Base-by-base conservation (phyloP, 1,139 yeast species). In the Ogataea hybrid region DNA sequence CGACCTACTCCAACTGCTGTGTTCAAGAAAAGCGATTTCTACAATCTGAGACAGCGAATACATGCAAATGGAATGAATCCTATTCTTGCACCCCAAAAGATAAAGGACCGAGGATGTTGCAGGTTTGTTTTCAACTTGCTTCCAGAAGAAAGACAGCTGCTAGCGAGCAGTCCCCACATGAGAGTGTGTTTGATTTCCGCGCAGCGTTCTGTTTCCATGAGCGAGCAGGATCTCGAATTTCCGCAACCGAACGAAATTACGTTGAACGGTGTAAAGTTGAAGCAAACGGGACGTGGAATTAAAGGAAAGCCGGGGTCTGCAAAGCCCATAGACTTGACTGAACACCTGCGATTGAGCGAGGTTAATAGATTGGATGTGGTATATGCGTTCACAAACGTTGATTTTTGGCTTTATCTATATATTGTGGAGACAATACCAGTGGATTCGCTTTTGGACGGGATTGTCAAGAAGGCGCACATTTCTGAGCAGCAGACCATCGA, bases 231-330 rank as follows among this genome's bases (percentile, higher is more conserved):
- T 12, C 57, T 82, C 8, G 76, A 73, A 51, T 83, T 74, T 50
- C 90, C 90, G 1, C 61, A 62, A 11, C 84, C 83, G 2, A 64
- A 77, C 34, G 84, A 79, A 52, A 62, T 83, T 4, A 68, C 66
- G 39, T 68, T 80, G 22, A 81, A 83, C 52, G 71, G 69, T 2
- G 46, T 50, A 1, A 64, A 63, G 30, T 54, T 80, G 6, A 70
- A 70, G 28, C 79, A 72, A 46, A 75, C 71, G 49, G 73, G 75
- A 20, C 70, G 73, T 51, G 89, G 88, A 2, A 65, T 82, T 29
- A 82, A 81, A 57, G 76, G 77, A 36, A 75, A 70, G 44, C 69
- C 71, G 0, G 87, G 87, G 0, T 77, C 89, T 0, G 79, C 83
- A 1, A 71, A 74, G 43, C 90, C 92, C 0, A 84, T 84, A 1